phyloP scores from a whole-genome alignment of 306 rosid species.

The Abrus precatorius region DNA sequence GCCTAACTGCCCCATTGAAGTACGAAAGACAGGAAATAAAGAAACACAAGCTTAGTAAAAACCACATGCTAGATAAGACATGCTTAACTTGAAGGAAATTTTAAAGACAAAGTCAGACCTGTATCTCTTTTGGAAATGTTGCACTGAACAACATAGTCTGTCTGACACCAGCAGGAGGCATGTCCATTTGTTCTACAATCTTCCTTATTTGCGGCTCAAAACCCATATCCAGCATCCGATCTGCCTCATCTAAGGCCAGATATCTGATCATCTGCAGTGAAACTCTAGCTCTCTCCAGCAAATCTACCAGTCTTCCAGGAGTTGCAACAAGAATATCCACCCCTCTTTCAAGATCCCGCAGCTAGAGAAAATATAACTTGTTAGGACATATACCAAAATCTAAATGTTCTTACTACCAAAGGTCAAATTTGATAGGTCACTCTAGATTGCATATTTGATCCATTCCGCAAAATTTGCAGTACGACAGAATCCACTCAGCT shows the following conservation, averaged over 20 bases:
- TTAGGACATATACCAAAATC: slow-evolving; percentile 37
- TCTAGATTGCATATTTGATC: slow-evolving; percentile 24
- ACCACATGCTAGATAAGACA: not conserved
- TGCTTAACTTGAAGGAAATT: slow-evolving; percentile 12
- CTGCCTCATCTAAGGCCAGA: slow-evolving; percentile 85
- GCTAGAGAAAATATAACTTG: slow-evolving; percentile 55
- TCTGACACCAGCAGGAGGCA: slow-evolving; percentile 79
- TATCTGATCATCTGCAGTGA: slow-evolving; percentile 77
- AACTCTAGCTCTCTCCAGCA: slow-evolving; percentile 85
- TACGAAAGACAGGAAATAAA: not conserved
- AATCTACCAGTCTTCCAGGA: slow-evolving; percentile 91
- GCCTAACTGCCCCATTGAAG: not conserved
- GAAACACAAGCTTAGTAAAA: not conserved
- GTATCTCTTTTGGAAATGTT: slow-evolving; percentile 83
- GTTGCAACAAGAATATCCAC: slow-evolving; percentile 91
- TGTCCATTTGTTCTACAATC: slow-evolving; percentile 83
- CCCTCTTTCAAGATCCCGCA: slow-evolving; percentile 84
- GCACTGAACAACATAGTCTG: slow-evolving; percentile 90
- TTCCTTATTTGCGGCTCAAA: slow-evolving; percentile 86
- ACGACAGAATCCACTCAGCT: not conserved
- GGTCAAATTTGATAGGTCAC: not conserved
- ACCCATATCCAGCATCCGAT: slow-evolving; percentile 86
- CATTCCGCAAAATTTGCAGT: not conserved
- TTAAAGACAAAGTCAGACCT: slow-evolving; percentile 55
- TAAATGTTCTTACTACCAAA: not conserved